Conservation (phyloP, 2,329 filamentous ascomycete species). For the Microdochium nivale region DNA sequence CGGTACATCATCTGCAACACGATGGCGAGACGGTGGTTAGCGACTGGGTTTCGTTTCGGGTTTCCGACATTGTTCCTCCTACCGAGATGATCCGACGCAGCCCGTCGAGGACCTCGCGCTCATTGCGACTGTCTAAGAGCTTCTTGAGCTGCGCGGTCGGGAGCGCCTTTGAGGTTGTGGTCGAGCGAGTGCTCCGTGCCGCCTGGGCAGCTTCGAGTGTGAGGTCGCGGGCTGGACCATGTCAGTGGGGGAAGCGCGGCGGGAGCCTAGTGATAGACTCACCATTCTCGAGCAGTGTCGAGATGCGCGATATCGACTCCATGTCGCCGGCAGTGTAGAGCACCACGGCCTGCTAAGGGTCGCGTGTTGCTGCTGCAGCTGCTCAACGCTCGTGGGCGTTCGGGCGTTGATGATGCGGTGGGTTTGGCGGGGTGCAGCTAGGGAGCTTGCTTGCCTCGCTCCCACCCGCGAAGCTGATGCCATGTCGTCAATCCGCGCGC, state of each 20-base stretch:
- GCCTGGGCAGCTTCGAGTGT: conserved; percentile 95
- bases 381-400: not conserved
- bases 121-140: conserved; percentile 85
- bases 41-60: not conserved
- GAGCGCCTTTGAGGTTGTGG: conserved; percentile 47
- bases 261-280: conserved; percentile 20
- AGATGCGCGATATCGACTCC: conserved; percentile 95
- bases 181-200: conserved; percentile 57
- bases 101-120: conserved; percentile 87
- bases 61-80: conserved; percentile 20
- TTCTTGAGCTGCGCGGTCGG: conserved; percentile 86
- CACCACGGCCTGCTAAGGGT: not conserved
- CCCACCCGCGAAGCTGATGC: not conserved
- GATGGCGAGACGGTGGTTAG: conserved; percentile 3
- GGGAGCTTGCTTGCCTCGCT: not conserved
- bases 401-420: not conserved
- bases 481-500: not conserved
- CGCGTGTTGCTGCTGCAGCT: conserved; percentile 4
- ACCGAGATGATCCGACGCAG: conserved; percentile 82
- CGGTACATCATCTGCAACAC: conserved; percentile 80
- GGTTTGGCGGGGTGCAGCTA: conserved; percentile 4
- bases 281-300: conserved; percentile 91
- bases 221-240: conserved; percentile 72
- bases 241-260: conserved; percentile 7
- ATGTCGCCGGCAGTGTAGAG: conserved; percentile 35